phyloP scores from a whole-genome alignment of 2,329 filamentous ascomycete genomes.

The Neonectria magnoliae region DNA sequence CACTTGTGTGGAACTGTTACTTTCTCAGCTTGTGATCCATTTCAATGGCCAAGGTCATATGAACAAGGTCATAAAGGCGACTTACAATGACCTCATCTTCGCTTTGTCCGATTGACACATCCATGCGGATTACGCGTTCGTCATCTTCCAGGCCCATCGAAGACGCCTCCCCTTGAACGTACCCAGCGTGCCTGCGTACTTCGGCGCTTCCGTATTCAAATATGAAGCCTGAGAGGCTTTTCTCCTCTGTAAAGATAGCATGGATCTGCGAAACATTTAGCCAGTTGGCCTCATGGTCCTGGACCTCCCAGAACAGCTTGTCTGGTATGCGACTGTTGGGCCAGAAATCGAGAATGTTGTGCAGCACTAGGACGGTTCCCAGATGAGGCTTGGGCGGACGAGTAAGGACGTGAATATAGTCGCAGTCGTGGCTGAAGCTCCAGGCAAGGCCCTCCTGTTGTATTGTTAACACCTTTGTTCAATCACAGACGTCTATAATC shows the following conservation, averaged over 20 bases:
- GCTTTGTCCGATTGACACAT: background rate
- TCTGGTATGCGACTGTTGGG: background rate
- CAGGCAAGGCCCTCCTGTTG: background rate
- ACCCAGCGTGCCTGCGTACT: background rate
- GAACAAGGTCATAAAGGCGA: background rate
- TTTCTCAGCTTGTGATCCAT: background rate
- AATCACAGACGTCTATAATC: no score
- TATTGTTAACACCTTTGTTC: background rate
- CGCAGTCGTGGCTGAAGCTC: background rate
- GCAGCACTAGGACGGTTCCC: background rate
- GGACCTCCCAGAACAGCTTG: slow-evolving; percentile 16
- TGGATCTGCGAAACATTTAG: background rate
- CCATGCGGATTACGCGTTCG: background rate
- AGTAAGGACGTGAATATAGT: background rate
- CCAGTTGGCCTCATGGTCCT: background rate
- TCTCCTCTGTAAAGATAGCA: background rate
- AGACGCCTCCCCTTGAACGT: background rate
- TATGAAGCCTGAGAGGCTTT: background rate
- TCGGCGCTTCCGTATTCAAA: slow-evolving; percentile 2
- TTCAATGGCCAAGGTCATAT: background rate
- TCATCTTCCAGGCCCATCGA: background rate
- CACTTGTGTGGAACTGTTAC: background rate
- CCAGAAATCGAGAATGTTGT: background rate
- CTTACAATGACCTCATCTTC: slow-evolving; percentile 5
- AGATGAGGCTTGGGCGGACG: background rate